These are phyloP conservation scores for Annulohypoxylon moriforme DNA, from an alignment of 495 filamentous ascomycete species.

Conservation along the genomic window DNA sequence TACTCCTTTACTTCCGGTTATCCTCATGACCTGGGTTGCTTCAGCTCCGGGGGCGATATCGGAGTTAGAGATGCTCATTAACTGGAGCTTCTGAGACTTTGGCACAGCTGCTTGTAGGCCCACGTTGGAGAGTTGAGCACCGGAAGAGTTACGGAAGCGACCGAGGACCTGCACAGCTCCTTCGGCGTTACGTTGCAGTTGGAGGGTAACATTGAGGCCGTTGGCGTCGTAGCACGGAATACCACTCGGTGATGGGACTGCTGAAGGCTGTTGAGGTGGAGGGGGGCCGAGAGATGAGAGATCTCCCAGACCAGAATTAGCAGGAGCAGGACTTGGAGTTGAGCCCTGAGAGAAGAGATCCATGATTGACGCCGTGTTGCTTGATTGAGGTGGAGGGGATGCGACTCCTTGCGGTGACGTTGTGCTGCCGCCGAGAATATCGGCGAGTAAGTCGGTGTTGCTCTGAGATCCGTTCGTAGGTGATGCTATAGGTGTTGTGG, in stretches of 20 bases:
- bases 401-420: constrained; percentile 64
- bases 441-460: constrained; percentile 87
- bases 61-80: constrained; percentile 83
- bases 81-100: constrained; percentile 90
- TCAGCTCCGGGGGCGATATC: constrained; percentile 83
- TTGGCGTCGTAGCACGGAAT: constrained; percentile 88
- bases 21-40: constrained; percentile 87
- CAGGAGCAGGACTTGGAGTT: constrained; percentile 53
- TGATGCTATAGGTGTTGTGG: constrained; percentile 57
- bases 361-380: constrained; percentile 84
- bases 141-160: constrained; percentile 81
- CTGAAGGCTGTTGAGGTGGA: constrained; percentile 57
- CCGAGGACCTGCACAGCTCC: constrained; percentile 80
- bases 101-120: constrained; percentile 94
- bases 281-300: constrained; percentile 61
- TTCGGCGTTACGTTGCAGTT: constrained; percentile 81
- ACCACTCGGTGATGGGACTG: constrained; percentile 58
- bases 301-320: constrained; percentile 61
- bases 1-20: constrained; percentile 86
- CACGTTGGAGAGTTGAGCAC: constrained; percentile 74
- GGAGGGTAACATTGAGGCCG: constrained; percentile 79
- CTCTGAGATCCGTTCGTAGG: constrained; percentile 74
- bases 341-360: constrained; percentile 72
- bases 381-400: constrained; percentile 62
- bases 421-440: constrained; percentile 79